Base-by-base conservation (phyloP, 257 asterid genomes). In the Coffea eugenioides region DNA sequence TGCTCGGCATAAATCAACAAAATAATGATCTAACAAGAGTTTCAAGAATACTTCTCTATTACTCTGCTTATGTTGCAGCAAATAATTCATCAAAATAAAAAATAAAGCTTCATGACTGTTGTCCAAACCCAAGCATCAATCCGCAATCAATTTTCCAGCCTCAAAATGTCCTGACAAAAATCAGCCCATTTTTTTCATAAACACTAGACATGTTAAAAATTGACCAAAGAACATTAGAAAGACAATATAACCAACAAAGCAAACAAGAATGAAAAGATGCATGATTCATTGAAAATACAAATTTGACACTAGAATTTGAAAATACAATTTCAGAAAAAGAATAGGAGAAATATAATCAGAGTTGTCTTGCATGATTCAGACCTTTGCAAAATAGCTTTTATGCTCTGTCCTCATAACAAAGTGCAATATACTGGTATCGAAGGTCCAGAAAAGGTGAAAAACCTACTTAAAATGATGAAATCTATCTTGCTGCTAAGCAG, bases 1-100 rank as follows among this genome's bases (percentile, higher is more conserved):
- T 59, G 21, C 36, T 69, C 11, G 77, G 69, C 85, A 65, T 43
- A 18, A 31, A 74, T 79, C 43, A 69, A 69, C 68, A 71, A 70
- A 57, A 79, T 69, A 76, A 82, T 46, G 34, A 62, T 70, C 69
- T 74, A 57, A 57, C 6, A 41, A 54, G 23, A 25, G 46, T 39
- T 25, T 54, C 25, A 62, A 43, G 75, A 56, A 3, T 75, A 43
- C 68, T 20, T n/a, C 23, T 39, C 9, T 0, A 23, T 34, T 14
- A 34, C 3, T 31, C 73, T 51, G 43, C 11, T 23, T 16, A 76
- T 18, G 52, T 13, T 39, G 80, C 62, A 52, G 54, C 67, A 36
- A 52, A 52, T 65, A 73, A n/a, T 23, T 54, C 13, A 56, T 23
- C 64, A 20, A 49, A 62, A 21, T n/a, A 48, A 12, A 59, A 65